Conservation (phyloP, 805 yeast species). For the Saturnispora saitoi region DNA sequence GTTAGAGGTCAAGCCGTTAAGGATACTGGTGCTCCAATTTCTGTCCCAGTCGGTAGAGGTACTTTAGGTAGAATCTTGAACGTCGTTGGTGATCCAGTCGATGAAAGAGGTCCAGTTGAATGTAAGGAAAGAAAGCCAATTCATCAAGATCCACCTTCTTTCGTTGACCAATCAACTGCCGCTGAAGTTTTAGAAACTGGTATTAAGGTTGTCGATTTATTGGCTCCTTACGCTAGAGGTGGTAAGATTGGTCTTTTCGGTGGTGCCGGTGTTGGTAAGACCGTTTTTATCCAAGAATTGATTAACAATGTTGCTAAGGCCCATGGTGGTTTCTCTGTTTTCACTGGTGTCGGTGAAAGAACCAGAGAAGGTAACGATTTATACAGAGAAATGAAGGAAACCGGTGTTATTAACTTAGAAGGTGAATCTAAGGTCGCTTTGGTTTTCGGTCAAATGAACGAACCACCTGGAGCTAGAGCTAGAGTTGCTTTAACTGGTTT, state of each 20-base stretch:
- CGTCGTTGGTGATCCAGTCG: constrained; percentile 99
- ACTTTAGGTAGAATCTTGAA: constrained; percentile 97
- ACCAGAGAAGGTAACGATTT: constrained; percentile 99
- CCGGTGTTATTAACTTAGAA: constrained; percentile 99
- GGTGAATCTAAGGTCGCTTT: constrained; percentile 99
- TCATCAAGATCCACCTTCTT: constrained; percentile 96
- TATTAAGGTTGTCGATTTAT: constrained; percentile 98
- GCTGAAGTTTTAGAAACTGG: constrained; percentile 99
- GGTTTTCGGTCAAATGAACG: constrained; percentile 99
- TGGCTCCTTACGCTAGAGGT: constrained; percentile 99
- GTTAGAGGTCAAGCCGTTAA: constrained; percentile 89
- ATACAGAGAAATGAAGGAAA: constrained; percentile 99
- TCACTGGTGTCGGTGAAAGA: constrained; percentile 99
- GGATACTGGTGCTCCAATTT: constrained; percentile 98
- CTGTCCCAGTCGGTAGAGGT: constrained; percentile 99
- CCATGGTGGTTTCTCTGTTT: constrained; percentile 99
- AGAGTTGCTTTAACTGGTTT: constrained; percentile 99
- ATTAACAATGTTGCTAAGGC: constrained; percentile 99
- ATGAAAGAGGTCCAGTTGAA: constrained; percentile 98
- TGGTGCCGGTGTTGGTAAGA: constrained; percentile 99
- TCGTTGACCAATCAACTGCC: constrained; percentile 93
- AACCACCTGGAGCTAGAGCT: constrained; percentile 99
- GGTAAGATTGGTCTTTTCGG: constrained; percentile 99
- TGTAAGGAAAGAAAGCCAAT: constrained; percentile 92
- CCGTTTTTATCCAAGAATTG: constrained; percentile 98